phyloP scores from a whole-genome alignment of 306 rosid species.

The Oxytropis ochrocephala region DNA sequence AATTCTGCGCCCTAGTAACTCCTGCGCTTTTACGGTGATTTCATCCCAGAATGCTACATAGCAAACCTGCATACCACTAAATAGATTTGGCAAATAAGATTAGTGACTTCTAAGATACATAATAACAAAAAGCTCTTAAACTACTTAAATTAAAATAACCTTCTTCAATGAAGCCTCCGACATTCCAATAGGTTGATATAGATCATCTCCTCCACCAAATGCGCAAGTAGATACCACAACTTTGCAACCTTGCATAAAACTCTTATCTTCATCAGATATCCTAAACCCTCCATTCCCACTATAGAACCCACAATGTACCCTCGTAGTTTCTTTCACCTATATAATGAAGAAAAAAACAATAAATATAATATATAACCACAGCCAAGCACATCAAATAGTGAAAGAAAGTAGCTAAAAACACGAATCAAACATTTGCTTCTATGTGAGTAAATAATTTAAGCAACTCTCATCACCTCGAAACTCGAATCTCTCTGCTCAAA shows the following conservation, averaged over 20 bases:
- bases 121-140: conserved; percentile 9
- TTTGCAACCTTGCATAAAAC: conserved; percentile 61
- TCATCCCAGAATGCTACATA: conserved; percentile 98
- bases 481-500: conserved; percentile 58
- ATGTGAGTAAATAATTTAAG: background rate
- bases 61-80: conserved; percentile 73
- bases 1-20: conserved; percentile 46
- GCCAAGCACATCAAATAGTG: background rate
- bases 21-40: conserved; percentile 67
- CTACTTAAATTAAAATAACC: conserved; percentile 49
- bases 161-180: conserved; percentile 58
- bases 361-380: conserved; percentile 14
- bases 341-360: conserved; percentile 16
- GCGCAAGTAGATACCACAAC: conserved; percentile 89
- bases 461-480: conserved; percentile 60
- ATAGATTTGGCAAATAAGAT: conserved; percentile 33
- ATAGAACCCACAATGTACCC: conserved; percentile 86
- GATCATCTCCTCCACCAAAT: conserved; percentile 42
- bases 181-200: conserved; percentile 90
- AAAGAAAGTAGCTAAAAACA: background rate
- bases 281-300: conserved; percentile 69
- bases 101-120: conserved; percentile 14
- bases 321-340: conserved; percentile 58
- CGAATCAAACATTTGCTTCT: background rate
- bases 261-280: conserved; percentile 62